Conservation (phyloP, 2,329 filamentous ascomycete genomes). For the Arthrobotrys sinensis region DNA sequence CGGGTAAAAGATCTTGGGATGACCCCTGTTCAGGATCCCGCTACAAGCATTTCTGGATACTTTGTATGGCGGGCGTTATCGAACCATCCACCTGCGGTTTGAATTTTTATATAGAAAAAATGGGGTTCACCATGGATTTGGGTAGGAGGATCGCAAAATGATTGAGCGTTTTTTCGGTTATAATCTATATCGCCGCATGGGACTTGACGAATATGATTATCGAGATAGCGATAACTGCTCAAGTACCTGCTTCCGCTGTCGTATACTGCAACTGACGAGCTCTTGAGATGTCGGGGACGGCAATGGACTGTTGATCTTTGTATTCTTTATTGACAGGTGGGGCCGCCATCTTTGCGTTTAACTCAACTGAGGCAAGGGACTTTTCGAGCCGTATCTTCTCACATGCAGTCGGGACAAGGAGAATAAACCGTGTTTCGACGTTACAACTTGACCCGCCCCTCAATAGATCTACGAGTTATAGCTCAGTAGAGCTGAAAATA, state of each 20-base stretch:
- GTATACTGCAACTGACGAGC: constrained; percentile 3
- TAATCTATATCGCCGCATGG: constrained; percentile 11
- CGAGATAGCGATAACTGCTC: constrained; percentile 17
- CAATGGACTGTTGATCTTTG: constrained; percentile 6
- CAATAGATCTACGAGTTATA: constrained; percentile 4
- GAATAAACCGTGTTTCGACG: constrained; percentile 24
- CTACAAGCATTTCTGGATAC: constrained; percentile 2
- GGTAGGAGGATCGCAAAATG: constrained; percentile 27
- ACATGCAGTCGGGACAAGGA: constrained; percentile 7
- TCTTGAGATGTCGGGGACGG: constrained; percentile 2
- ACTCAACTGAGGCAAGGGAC: constrained; percentile 6
- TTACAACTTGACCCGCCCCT: not conserved
- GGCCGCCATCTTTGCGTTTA: not conserved
- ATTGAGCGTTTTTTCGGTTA: constrained; percentile 20
- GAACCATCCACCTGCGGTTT: constrained; percentile 14
- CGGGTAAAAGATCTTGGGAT: constrained; percentile 26
- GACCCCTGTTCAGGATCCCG: constrained; percentile 20
- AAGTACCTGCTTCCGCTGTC: not conserved
- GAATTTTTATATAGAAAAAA: constrained; percentile 13
- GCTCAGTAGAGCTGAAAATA: not conserved
- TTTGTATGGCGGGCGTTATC: constrained; percentile 5
- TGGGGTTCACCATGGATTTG: constrained; percentile 18
- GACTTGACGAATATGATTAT: not conserved
- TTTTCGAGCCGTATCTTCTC: not conserved
- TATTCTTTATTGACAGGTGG: constrained; percentile 2